Evolutionary conservation across 2,329 filamentous ascomycete species (phyloP), one percentile per base, ranked within the genome.

Genomic region (Diaporthe humulicola): DNA sequence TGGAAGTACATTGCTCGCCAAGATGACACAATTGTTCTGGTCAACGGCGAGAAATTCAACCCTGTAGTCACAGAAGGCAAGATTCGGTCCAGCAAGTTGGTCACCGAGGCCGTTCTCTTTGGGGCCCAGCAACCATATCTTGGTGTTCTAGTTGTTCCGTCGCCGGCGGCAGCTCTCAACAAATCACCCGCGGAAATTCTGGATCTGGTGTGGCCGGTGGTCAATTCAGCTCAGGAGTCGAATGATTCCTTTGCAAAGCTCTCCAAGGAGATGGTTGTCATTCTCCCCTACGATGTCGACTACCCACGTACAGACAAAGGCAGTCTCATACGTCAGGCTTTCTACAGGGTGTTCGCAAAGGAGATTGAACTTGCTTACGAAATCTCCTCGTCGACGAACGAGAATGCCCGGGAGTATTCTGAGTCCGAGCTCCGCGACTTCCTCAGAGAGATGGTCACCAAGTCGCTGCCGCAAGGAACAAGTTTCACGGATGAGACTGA

Each of bases 231-330:
- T 4, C 83, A 85, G 58, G 73, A 75, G 22, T 75, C 77, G 4
- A 79, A 78, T 1, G 82, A 84, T 45, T 77, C 79, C 0, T 85
- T 81, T 72, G 81, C 81, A 0, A 80, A 78, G 30, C 85, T 91
- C 2, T 85, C 86, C 0, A 84, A 82, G 58, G 85, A 88, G 8
- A 86, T 91, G 82, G 79, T 91, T 17, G 80, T 85, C 1, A 79
- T 92, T 12, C 81, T 92, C 10, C 85, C 87, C 0, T 76, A 83
- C 0, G 82, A 83, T 22, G 77, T 81, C 0, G 77, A 82, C 0
- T 89, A 86, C 61, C 87, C 88, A 0, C 80, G 82, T 2, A 90
- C 89, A 0, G 89, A 90, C 71, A 90, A 91, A 77, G 87, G 87
- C 1, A 89, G 85, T 0, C 83, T 89, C 73, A 90, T 90, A 40